Evolutionary conservation across 2,329 filamentous ascomycete genomes (phyloP).

Genomic region (Arachnomyces sp.): DNA sequence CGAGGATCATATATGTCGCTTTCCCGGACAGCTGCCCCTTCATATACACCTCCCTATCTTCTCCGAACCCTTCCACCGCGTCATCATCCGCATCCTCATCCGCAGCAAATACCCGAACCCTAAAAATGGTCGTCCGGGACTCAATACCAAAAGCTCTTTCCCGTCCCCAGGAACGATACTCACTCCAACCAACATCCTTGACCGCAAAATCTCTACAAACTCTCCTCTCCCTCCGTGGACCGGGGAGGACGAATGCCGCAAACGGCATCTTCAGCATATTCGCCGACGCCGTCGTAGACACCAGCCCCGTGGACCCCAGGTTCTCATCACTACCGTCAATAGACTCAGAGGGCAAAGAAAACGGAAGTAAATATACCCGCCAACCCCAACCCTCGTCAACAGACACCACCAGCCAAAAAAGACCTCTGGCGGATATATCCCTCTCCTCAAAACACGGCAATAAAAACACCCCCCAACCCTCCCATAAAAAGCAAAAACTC

Average conservation of each 20-base stretch:
- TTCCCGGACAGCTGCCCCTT: slow-evolving; percentile 74
- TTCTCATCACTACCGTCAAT: slow-evolving; percentile 15
- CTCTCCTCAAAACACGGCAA: too few relatives aligned
- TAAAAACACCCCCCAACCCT: too few relatives aligned
- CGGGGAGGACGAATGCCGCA: slow-evolving; percentile 62
- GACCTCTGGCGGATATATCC: too few relatives aligned
- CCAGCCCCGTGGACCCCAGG: slow-evolving; percentile 43
- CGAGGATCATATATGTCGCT: slow-evolving; percentile 67
- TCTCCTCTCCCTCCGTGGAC: slow-evolving; percentile 60
- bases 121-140: slow-evolving; percentile 64
- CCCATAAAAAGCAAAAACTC: slow-evolving; percentile 50
- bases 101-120: slow-evolving; percentile 49
- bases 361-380: slow-evolving; percentile 8
- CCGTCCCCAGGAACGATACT: slow-evolving; percentile 61
- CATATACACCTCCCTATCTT: slow-evolving; percentile 54
- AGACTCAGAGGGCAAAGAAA: slow-evolving; percentile 12
- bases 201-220: slow-evolving; percentile 63
- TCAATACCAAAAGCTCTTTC: slow-evolving; percentile 78
- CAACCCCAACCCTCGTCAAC: slow-evolving; percentile 4
- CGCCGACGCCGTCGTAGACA: slow-evolving; percentile 51
- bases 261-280: slow-evolving; percentile 76
- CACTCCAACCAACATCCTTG: slow-evolving; percentile 59
- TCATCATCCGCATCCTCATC: slow-evolving; percentile 26
- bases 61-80: slow-evolving; percentile 30
- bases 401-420: too few relatives aligned